phyloP scores from a whole-genome alignment of 202 grass and related monocot genomes.

The Carex arenaria region DNA sequence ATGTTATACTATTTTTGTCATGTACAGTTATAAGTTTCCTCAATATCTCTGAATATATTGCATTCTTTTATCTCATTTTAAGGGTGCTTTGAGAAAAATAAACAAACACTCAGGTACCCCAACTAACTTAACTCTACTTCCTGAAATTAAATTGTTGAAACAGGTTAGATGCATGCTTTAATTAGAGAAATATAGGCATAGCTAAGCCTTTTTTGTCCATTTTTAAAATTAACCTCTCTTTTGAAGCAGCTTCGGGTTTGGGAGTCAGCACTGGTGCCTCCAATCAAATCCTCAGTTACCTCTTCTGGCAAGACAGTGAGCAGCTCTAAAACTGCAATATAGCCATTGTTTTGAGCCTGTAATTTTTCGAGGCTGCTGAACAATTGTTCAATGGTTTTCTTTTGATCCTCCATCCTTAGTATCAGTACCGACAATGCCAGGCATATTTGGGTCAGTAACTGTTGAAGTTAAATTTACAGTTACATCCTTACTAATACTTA shows the following conservation, averaged over 20 bases:
- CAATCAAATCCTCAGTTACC: constrained; percentile 59
- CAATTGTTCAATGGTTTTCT: constrained; percentile 50
- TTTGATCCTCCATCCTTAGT: constrained; percentile 45
- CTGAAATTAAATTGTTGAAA: background rate
- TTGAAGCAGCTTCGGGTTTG: constrained; percentile 58
- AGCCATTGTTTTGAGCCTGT: constrained; percentile 37
- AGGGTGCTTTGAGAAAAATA: background rate
- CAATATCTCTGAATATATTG: background rate
- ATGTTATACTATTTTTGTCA: background rate
- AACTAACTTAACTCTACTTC: background rate
- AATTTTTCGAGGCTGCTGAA: constrained; percentile 53
- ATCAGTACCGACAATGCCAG: constrained; percentile 70
- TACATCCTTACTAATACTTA: constrained; percentile 6
- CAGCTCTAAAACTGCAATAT: constrained; percentile 59
- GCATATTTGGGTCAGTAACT: constrained; percentile 95
- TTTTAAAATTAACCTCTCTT: constrained; percentile 37
- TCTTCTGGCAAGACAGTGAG: constrained; percentile 95
- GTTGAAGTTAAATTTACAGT: constrained; percentile 5
- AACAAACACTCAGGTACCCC: background rate
- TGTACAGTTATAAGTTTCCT: background rate
- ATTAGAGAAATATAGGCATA: background rate
- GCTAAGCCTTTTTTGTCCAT: background rate
- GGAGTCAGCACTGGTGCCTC: constrained; percentile 47
- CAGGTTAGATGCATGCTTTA: background rate
- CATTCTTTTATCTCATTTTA: background rate